Evolutionary conservation across 2,329 filamentous ascomycete genomes (phyloP), one percentile per base, ranked within the genome.

Genomic region (Xylariaceae sp.): DNA sequence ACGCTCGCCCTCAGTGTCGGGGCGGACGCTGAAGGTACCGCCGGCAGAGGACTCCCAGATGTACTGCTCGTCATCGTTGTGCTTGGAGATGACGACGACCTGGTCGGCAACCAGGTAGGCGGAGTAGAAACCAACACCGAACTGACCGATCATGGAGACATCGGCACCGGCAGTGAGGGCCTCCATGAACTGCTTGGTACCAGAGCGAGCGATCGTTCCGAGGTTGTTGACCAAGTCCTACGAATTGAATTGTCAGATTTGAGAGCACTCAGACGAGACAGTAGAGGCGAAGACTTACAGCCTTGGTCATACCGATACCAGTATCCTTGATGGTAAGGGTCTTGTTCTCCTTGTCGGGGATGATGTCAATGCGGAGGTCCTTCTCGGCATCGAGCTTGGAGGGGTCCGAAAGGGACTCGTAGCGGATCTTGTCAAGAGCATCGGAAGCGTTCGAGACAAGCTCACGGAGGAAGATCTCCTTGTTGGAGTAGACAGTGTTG

Each of bases 171-270:
- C 94, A 71, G 92, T 93, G 71, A 99, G 87, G 66, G 94, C 94
- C 86, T 99, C 94, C 94, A 99, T 99, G 82, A 99, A 99, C 83
- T 97, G 94, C 88, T 99, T 99, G 79, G 94, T 99, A 69, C 94
- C 94, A 64, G 94, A 99, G 76, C 94, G 92, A 76, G 94, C 94
- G 78, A 99, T 99, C 71, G 94, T 99, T 84, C 94, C 94, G 69
- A 99, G 87, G 86, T 99, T 99, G 89, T 99, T 99, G 84, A 99
- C 93, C 66, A 99, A 87, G 78, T 99, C 94, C 88, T 92, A 64
- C 23, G 6, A 10, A 13, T n/a, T 13, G 17, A 48, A 47, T 42
- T 56, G 72, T 82, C 68, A 83, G 78, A 60, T 60, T 51, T n/a
- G 3, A 15, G 23, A 9, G 7, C 6, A 42, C 23, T 5, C n/a